phyloP scores from a whole-genome alignment of 805 yeast genomes.

The Ogataea saltuana region DNA sequence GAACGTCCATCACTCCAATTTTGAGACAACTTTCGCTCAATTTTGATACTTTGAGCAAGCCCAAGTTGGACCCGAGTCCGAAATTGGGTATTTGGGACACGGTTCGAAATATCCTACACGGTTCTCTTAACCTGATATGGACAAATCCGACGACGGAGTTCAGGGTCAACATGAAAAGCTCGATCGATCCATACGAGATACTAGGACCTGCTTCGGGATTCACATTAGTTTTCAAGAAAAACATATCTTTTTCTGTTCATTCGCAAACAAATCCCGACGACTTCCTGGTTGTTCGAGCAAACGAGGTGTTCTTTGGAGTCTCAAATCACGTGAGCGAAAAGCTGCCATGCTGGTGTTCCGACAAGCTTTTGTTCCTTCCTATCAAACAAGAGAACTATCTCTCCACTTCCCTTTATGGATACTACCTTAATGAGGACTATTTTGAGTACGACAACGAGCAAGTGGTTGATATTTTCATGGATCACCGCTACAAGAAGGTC shows the following conservation, averaged over 20 bases:
- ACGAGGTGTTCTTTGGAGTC: slow-evolving; percentile 64
- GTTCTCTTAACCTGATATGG: slow-evolving; percentile 53
- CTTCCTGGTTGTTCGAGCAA: slow-evolving; percentile 64
- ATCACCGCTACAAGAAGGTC: slow-evolving; percentile 45
- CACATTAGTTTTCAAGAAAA: slow-evolving; percentile 65
- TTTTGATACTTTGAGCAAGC: slow-evolving; percentile 83
- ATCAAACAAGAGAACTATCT: slow-evolving; percentile 27
- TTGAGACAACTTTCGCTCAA: slow-evolving; percentile 76
- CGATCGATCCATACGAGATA: slow-evolving; percentile 75
- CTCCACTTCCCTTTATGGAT: slow-evolving; percentile 30
- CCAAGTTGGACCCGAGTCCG: slow-evolving; percentile 83
- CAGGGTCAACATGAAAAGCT: slow-evolving; percentile 67
- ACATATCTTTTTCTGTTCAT: slow-evolving; percentile 50
- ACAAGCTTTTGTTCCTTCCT: slow-evolving; percentile 48
- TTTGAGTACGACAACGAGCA: slow-evolving; percentile 15
- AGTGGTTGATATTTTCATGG: slow-evolving; percentile 10
- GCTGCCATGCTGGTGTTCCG: slow-evolving; percentile 59
- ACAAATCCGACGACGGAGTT: slow-evolving; percentile 47
- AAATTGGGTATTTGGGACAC: slow-evolving; percentile 95
- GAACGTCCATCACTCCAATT: slow-evolving; percentile 80
- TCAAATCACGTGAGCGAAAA: slow-evolving; percentile 69
- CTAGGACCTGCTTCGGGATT: slow-evolving; percentile 74
- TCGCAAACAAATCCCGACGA: slow-evolving; percentile 65
- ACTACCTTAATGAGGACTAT: slow-evolving; percentile 23
- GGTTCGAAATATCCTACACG: slow-evolving; percentile 73